phyloP scores from a whole-genome alignment of 345 rosid genomes.

The Mercurialis annua region DNA sequence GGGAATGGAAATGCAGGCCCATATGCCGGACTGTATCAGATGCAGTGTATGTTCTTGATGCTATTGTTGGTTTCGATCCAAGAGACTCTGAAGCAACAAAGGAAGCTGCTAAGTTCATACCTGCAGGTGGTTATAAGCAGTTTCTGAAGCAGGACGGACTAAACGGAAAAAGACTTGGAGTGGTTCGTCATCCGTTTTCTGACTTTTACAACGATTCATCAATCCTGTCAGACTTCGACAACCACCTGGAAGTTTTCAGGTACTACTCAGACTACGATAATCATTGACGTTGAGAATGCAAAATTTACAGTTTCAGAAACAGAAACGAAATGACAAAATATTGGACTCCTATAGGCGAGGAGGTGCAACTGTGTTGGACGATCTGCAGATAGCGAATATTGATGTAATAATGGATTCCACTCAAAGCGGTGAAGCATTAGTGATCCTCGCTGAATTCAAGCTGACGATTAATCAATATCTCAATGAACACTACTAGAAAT shows the following conservation, averaged over 20 bases:
- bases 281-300: neutral
- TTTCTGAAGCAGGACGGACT: constrained; percentile 30
- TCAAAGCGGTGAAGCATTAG: constrained; percentile 11
- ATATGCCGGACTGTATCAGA: constrained; percentile 32
- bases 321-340: too few species aligned
- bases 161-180: constrained; percentile 30
- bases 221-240: constrained; percentile 5
- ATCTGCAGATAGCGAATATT: constrained; percentile 24
- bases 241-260: constrained; percentile 17
- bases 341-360: constrained; percentile 20
- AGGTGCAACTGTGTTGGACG: constrained; percentile 31
- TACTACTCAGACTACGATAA: neutral
- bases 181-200: constrained; percentile 20
- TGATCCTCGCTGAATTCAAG: constrained; percentile 33
- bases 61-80: constrained; percentile 34
- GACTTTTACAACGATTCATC: constrained; percentile 12
- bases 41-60: constrained; percentile 31
- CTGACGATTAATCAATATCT: constrained; percentile 31
- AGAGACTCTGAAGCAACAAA: constrained; percentile 23
- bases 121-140: constrained; percentile 36
- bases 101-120: constrained; percentile 28
- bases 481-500: too few species aligned
- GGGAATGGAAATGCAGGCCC: constrained; percentile 20
- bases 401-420: constrained; percentile 6
- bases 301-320: neutral